Percentiles rank a stretch among this genome's conserved stretches.
Evolutionary conservation across 2,329 filamentous ascomycete species (phyloP).

Genomic region (Teratosphaeria destructans): DNA sequence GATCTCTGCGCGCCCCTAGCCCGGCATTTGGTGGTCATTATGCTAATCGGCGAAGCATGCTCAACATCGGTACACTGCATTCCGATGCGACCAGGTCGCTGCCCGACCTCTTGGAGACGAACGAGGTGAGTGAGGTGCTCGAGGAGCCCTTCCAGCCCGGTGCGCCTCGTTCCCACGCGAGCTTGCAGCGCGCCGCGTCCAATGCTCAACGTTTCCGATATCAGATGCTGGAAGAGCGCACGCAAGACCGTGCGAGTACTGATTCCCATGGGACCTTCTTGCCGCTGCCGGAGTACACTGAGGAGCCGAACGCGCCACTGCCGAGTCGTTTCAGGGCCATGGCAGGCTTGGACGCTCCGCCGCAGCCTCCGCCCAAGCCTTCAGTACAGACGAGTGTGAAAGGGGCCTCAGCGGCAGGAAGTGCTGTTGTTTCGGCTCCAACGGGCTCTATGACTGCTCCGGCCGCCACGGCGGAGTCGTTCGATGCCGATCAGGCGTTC

Average conservation of each 20-base stretch:
- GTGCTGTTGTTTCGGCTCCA: background rate
- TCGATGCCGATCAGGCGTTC: slow-evolving; percentile 19
- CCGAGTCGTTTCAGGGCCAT: slow-evolving; percentile 26
- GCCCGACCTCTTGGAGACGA: slow-evolving; percentile 24
- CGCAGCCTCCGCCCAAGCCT: slow-evolving; percentile 6
- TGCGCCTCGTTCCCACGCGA: slow-evolving; percentile 23
- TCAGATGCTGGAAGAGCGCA: slow-evolving; percentile 46
- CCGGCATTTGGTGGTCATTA: slow-evolving; percentile 5
- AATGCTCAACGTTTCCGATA: slow-evolving; percentile 63
- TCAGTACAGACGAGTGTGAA: slow-evolving; percentile 3
- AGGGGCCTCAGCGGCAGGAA: background rate
- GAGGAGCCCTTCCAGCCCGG: slow-evolving; percentile 27
- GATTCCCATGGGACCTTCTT: slow-evolving; percentile 77
- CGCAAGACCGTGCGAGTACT: slow-evolving; percentile 29
- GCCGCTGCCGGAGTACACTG: slow-evolving; percentile 66
- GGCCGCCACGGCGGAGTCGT: slow-evolving; percentile 9
- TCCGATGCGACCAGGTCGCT: slow-evolving; percentile 19
- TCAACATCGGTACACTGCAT: slow-evolving; percentile 17
- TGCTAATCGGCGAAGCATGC: slow-evolving; percentile 12
- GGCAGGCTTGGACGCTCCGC: slow-evolving; percentile 25
- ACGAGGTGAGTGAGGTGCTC: slow-evolving; percentile 12
- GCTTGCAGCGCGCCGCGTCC: slow-evolving; percentile 36
- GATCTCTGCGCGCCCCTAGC: slow-evolving; percentile 6
- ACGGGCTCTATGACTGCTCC: slow-evolving; percentile 3
- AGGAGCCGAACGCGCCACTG: slow-evolving; percentile 39